A percentile compares a stretch with the other conserved stretches of the same genome.
phyloP scores from a whole-genome alignment of 352 stramenopile genomes.

The Globisporangium solare region DNA sequence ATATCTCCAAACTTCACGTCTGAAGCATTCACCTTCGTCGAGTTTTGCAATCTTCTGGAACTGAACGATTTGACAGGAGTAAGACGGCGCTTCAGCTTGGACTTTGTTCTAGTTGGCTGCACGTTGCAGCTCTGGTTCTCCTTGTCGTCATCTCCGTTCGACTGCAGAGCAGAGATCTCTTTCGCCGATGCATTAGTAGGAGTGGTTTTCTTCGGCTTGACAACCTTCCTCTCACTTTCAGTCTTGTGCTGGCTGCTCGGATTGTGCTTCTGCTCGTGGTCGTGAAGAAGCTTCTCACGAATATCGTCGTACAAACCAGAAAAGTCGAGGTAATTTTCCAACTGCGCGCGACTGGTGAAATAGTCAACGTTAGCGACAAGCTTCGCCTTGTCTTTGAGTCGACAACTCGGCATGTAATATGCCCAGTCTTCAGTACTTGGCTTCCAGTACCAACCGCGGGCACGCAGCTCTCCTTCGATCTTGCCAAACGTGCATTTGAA shows the following conservation, averaged over 20 bases:
- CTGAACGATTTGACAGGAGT: not conserved
- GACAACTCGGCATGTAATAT: constrained; percentile 46
- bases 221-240: constrained; percentile 1
- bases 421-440: constrained; percentile 26
- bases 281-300: constrained; percentile 27
- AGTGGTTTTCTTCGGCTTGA: not conserved
- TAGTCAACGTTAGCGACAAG: constrained; percentile 36
- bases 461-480: constrained; percentile 47
- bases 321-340: constrained; percentile 39
- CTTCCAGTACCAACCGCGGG: constrained; percentile 69
- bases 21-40: not conserved
- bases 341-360: constrained; percentile 36
- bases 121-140: constrained; percentile 13
- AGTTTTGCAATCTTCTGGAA: constrained; percentile 1
- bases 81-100: not conserved
- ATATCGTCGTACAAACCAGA: constrained; percentile 41
- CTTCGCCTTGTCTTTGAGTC: constrained; percentile 5
- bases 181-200: not conserved
- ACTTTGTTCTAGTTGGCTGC: not conserved
- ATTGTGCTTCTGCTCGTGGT: constrained; percentile 24
- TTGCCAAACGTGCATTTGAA: constrained; percentile 65
- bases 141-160: constrained; percentile 19
- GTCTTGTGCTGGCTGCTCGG: constrained; percentile 1
- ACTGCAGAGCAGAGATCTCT: not conserved
- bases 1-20: constrained; percentile 66